Evolutionary conservation across 257 asterid genomes (phyloP), one percentile per base, ranked within the genome.

Genomic region (Phtheirospermum japonicum): DNA sequence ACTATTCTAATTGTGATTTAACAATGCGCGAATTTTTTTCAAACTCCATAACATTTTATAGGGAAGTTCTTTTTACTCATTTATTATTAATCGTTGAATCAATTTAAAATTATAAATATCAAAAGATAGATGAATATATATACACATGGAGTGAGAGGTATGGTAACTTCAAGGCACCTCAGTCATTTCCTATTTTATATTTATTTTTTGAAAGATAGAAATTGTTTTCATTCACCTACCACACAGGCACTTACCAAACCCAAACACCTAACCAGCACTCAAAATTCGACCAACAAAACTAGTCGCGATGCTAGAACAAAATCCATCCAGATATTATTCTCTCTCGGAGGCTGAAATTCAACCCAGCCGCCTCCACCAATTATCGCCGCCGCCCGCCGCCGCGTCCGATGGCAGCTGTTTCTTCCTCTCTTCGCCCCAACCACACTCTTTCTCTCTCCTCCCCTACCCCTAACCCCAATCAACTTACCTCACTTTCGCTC

Each of bases 381-480:
- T 42, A 42, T 33, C 71, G 31, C 65, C 76, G 39, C 68, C 74
- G 64, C 65, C 39, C 26, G 56, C 45, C 20, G 20, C 61, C 61
- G 23, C 67, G 49, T 11, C 65, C 71, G 33, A 70, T 68, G 82
- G 77, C 80, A 48, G 67, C 79, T 59, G 49, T 81, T 57, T 59
- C 85, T 13, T 82, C 94, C 32, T 80, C 91, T 33, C 37, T 87
- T 58, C 81, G 80, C 71, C 74, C 73, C 52, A 76, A 67, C 45
- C 74, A 66, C 53, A 57, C 86, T 49, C 26, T 76, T 34, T 54
- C 77, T 10, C 63, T 68, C 65, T 56, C 79, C 72, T 14, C 63
- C 62, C 43, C 79, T 34, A 43, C 76, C 66, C 67, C 55, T 64
- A 49, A 12, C 55, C 76, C 43, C 69, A 68, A 61, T 51, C 76